Evolutionary conservation across 352 stramenopile species (phyloP).

Genomic region (Thraustochytrium striatum): DNA sequence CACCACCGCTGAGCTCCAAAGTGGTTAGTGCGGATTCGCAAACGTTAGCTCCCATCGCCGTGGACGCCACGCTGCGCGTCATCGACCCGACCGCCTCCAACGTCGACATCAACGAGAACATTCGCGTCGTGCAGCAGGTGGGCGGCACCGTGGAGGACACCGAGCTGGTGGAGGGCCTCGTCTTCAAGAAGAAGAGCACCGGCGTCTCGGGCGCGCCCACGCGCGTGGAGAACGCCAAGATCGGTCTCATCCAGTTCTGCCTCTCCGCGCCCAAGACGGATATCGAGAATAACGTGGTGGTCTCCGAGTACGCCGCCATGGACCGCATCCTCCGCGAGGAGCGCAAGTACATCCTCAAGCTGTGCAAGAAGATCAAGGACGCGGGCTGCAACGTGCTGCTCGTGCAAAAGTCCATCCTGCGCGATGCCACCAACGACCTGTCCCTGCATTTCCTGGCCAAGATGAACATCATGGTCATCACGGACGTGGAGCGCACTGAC

Average conservation of each 20-base stretch:
- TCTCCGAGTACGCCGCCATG: conserved; percentile 98
- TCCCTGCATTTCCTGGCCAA: conserved; percentile 98
- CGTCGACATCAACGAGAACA: conserved; percentile 90
- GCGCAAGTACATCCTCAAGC: conserved; percentile 93
- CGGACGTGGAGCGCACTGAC: conserved; percentile 94
- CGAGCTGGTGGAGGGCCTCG: conserved; percentile 92
- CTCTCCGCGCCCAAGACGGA: conserved; percentile 98
- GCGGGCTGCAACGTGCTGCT: conserved; percentile 95
- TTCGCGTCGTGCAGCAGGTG: conserved; percentile 96
- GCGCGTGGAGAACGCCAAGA: conserved; percentile 94
- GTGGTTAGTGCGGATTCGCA: conserved; percentile 95
- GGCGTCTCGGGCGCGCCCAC: conserved; percentile 70
- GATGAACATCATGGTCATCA: conserved; percentile 99
- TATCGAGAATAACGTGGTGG: conserved; percentile 99
- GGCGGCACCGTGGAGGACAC: conserved; percentile 99
- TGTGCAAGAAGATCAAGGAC: conserved; percentile 93
- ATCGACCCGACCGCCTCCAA: conserved; percentile 87
- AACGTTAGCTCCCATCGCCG: conserved; percentile 92
- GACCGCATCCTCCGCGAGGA: conserved; percentile 97
- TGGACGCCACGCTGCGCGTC: conserved; percentile 95
- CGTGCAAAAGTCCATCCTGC: conserved; percentile 99
- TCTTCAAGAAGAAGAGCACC: conserved; percentile 91
- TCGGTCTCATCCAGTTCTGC: conserved; percentile 94
- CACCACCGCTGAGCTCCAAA: conserved; percentile 70
- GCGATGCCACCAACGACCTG: conserved; percentile 98